Evolutionary conservation across 148 eudicot genomes (phyloP), one percentile per base, ranked within the genome.

Genomic region (Polygonum maritimum): DNA sequence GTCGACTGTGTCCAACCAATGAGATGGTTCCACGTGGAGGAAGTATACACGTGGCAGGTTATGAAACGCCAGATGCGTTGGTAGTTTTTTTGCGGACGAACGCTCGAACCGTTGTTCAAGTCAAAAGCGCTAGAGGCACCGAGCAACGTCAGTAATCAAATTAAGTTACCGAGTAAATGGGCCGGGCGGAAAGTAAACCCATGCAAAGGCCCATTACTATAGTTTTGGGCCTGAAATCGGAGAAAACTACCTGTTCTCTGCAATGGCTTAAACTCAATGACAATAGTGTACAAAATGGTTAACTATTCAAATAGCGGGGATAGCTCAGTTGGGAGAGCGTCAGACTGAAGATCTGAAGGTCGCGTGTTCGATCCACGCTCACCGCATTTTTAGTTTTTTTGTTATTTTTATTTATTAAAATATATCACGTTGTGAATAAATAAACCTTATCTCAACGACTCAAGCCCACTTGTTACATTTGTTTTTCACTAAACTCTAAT

Each of bases 361-460:
- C 95, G 82, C 91, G 90, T 90, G 93, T 92, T 92, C 92, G 97
- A 92, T 92, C 97, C 93, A 89, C 91, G 92, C 81, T 90, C 96
- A 90, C 95, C 91, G 95, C 97, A 92, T 75, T 75, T 76, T 9
- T 0, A 26, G 31, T 19, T 41, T 40, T 15, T 19, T 12, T 63
- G 7, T 63, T 63, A 35, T 33, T 36, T 5, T 35, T 3, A n/a
- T 14, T 14, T 35, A 5, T 2, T 18, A 54, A n/a, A 54, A 54
- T 3, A 54, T 1, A 1, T 18, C 22, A 11, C n/a, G 9, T 54
- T 54, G 31, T 22, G 0, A 5, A 18, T 14, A n/a, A n/a, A 6
- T 54, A 54, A 54, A 54, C 16, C n/a, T 54, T 54, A 60, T 58
- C 36, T 5, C 10, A n/a, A 58, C 31, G 41, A 39, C 3, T 39